Conservation (phyloP, 2,329 filamentous ascomycete species). For the Daldinia sp. region DNA sequence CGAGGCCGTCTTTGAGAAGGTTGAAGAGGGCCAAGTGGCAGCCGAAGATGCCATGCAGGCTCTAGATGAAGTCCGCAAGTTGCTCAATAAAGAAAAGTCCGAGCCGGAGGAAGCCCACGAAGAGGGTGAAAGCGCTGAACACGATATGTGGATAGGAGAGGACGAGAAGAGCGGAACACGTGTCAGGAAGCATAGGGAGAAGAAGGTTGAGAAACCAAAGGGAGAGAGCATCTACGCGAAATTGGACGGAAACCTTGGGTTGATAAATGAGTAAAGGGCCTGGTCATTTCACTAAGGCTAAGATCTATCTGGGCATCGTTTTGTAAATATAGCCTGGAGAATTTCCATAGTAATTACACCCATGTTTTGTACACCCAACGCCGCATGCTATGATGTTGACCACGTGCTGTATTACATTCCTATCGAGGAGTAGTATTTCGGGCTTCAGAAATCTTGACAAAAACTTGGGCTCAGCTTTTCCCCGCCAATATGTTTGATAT, state of each 20-base stretch:
- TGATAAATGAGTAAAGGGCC: constrained; percentile 55
- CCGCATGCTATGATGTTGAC: constrained; percentile 33
- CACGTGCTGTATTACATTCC: constrained; percentile 8
- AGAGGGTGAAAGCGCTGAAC: constrained; percentile 49
- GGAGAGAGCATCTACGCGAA: constrained; percentile 60
- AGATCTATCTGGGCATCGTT: constrained; percentile 10
- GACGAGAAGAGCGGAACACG: constrained; percentile 38
- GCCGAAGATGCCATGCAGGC: constrained; percentile 65
- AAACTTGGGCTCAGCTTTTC: constrained; percentile 45
- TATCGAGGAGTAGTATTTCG: background rate
- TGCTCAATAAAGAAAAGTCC: constrained; percentile 54
- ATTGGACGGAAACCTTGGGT: constrained; percentile 66
- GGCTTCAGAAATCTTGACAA: constrained; percentile 9
- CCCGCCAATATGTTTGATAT: constrained; percentile 79
- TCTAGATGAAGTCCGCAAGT: constrained; percentile 62
- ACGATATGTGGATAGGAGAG: constrained; percentile 37
- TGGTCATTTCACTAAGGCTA: constrained; percentile 13
- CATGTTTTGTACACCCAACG: constrained; percentile 38
- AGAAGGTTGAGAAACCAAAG: constrained; percentile 44
- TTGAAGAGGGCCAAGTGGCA: constrained; percentile 69
- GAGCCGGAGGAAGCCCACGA: constrained; percentile 44
- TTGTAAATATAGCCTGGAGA: constrained; percentile 10
- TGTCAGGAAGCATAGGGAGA: constrained; percentile 44
- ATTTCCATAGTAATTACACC: constrained; percentile 19
- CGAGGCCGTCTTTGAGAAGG: constrained; percentile 69